Percentiles rank a stretch among this genome's conserved stretches.
Conservation (phyloP, 805 yeast genomes). For the Sugiyamaella marilandica region DNA sequence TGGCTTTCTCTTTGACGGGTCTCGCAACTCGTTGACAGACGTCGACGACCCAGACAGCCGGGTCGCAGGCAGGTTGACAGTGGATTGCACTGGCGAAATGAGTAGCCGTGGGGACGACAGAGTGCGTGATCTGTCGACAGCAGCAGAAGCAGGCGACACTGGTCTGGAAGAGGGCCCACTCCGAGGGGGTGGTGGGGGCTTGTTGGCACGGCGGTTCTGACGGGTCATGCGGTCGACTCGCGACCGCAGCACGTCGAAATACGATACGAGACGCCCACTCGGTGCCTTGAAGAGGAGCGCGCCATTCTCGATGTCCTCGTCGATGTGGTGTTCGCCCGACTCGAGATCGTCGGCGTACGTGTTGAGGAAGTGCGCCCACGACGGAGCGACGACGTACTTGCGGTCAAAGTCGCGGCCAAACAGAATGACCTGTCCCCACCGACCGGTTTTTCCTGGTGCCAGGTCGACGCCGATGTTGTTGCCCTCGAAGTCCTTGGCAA, state of each 20-base stretch:
- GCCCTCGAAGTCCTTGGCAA: slow-evolving; percentile 83
- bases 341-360: slow-evolving; percentile 84
- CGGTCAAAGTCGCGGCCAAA: slow-evolving; percentile 94
- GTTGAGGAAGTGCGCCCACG: slow-evolving; percentile 84
- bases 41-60: slow-evolving; percentile 6
- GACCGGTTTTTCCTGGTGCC: slow-evolving; percentile 72
- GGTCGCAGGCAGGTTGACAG: slow-evolving; percentile 16
- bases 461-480: slow-evolving; percentile 89
- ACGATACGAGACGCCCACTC: slow-evolving; percentile 68
- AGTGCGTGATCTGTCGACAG: slow-evolving; percentile 1
- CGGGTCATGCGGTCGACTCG: slow-evolving; percentile 34
- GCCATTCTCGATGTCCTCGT: slow-evolving; percentile 61
- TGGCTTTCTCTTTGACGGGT: neutral
- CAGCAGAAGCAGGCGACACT: slow-evolving; percentile 4
- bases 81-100: slow-evolving; percentile 17
- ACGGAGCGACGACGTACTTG: slow-evolving; percentile 78
- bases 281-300: slow-evolving; percentile 47
- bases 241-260: slow-evolving; percentile 53
- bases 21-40: neutral
- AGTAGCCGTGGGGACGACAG: slow-evolving; percentile 9
- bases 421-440: slow-evolving; percentile 85
- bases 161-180: slow-evolving; percentile 9
- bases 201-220: slow-evolving; percentile 6
- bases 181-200: neutral
- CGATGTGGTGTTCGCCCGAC: slow-evolving; percentile 70